phyloP scores from a whole-genome alignment of 331 rosid species.

The Erythrophleum ivorense region DNA sequence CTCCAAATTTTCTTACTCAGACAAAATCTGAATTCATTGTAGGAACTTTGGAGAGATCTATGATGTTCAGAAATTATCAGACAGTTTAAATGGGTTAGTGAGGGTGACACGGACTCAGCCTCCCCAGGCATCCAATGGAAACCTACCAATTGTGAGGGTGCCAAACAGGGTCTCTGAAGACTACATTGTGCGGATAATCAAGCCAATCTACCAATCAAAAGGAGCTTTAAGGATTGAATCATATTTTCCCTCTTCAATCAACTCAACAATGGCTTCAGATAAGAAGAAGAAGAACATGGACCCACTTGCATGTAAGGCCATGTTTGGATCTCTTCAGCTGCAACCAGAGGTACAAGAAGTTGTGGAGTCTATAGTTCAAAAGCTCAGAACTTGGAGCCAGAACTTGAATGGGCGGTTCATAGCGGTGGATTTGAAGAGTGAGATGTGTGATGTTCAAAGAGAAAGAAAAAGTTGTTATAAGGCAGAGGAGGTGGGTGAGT shows the following conservation, averaged over 20 bases:
- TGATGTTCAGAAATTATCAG: constrained; percentile 63
- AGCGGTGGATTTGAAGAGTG: constrained; percentile 77
- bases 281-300: constrained; percentile 42
- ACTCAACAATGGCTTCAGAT: constrained; percentile 55
- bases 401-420: constrained; percentile 66
- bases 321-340: constrained; percentile 78
- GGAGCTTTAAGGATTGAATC: constrained; percentile 76
- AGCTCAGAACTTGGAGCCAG: constrained; percentile 66
- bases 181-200: constrained; percentile 59
- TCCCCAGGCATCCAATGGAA: constrained; percentile 48
- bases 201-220: constrained; percentile 62
- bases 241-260: constrained; percentile 63
- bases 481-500: constrained; percentile 66
- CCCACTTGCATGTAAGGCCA: constrained; percentile 71
- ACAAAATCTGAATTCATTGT: constrained; percentile 30
- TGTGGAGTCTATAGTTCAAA: constrained; percentile 61
- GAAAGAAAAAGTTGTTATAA: constrained; percentile 62
- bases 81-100: constrained; percentile 68
- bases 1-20: no score
- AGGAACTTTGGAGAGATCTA: constrained; percentile 85
- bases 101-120: constrained; percentile 65
- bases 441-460: constrained; percentile 48
- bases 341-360: constrained; percentile 66
- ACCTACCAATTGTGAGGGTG: constrained; percentile 63
- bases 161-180: constrained; percentile 74